phyloP scores from a whole-genome alignment of 2,329 filamentous ascomycete species.

The Madurella mycetomatis region DNA sequence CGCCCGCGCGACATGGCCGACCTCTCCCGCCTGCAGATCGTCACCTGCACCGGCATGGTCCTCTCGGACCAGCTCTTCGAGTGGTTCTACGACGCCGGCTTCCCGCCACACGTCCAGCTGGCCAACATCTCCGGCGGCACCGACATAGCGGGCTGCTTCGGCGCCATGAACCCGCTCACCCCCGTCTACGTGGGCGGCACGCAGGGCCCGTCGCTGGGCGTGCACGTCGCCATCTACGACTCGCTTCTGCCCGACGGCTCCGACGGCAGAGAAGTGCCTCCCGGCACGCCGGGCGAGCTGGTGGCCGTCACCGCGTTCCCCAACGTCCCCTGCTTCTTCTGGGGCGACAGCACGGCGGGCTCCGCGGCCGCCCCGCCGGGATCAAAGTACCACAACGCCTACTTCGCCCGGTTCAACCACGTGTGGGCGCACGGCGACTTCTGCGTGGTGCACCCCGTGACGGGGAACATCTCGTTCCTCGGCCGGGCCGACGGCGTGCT shows the following conservation, averaged over 20 bases:
- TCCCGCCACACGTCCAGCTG: constrained; percentile 63
- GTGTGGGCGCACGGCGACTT: constrained; percentile 86
- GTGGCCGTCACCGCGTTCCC: constrained; percentile 69
- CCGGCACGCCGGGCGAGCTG: constrained; percentile 68
- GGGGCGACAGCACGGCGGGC: constrained; percentile 44
- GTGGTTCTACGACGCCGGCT: constrained; percentile 71
- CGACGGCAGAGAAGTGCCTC: constrained; percentile 40
- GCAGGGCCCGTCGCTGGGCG: constrained; percentile 46
- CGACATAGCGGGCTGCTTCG: constrained; percentile 63
- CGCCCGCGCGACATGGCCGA: constrained; percentile 59
- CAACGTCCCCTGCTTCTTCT: constrained; percentile 67
- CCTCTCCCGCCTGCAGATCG: constrained; percentile 55
- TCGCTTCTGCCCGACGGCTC: constrained; percentile 49
- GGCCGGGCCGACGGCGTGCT: constrained; percentile 74
- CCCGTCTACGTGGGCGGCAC: constrained; percentile 59
- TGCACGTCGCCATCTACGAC: constrained; percentile 58
- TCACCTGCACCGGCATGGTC: constrained; percentile 78
- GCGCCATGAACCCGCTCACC: constrained; percentile 61
- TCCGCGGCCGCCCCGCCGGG: constrained; percentile 40
- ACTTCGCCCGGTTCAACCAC: constrained; percentile 59
- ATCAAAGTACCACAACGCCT: constrained; percentile 54
- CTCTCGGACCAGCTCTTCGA: constrained; percentile 71
- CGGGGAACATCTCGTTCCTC: constrained; percentile 61
- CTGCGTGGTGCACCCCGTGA: constrained; percentile 63
- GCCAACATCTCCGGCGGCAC: constrained; percentile 74